phyloP scores from a whole-genome alignment of 2,329 filamentous ascomycete genomes.

The Trichoderma oligosporum region DNA sequence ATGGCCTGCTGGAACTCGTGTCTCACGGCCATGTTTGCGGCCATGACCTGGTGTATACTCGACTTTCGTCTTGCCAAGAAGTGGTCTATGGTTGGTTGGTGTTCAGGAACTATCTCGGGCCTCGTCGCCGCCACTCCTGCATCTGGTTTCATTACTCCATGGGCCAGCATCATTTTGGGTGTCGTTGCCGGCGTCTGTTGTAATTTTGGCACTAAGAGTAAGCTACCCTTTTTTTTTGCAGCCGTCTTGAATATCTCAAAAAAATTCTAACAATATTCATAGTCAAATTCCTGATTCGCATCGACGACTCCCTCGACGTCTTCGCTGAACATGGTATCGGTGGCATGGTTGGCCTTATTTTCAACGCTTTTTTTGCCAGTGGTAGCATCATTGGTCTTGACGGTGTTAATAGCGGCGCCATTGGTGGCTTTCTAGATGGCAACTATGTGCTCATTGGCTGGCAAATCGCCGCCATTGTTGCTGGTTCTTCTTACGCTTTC shows the following conservation, averaged over 20 bases:
- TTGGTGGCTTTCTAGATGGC: slow-evolving; percentile 71
- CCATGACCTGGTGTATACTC: slow-evolving; percentile 90
- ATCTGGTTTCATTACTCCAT: slow-evolving; percentile 64
- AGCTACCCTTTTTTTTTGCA: slow-evolving; percentile 19
- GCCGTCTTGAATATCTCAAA: background rate
- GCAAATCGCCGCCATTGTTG: slow-evolving; percentile 72
- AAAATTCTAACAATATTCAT: background rate
- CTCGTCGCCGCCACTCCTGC: slow-evolving; percentile 68
- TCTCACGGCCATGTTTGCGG: slow-evolving; percentile 84
- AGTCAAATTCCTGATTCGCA: slow-evolving; percentile 60
- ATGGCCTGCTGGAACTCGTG: slow-evolving; percentile 99
- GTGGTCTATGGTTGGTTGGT: slow-evolving; percentile 80
- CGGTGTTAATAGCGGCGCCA: slow-evolving; percentile 65
- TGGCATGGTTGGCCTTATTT: slow-evolving; percentile 65
- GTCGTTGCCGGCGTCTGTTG: slow-evolving; percentile 62
- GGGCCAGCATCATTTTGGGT: slow-evolving; percentile 64
- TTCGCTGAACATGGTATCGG: slow-evolving; percentile 69
- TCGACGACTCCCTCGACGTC: slow-evolving; percentile 69
- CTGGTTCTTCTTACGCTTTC: slow-evolving; percentile 65
- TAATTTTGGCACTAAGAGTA: slow-evolving; percentile 63
- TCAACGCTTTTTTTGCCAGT: slow-evolving; percentile 69
- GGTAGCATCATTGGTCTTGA: slow-evolving; percentile 70
- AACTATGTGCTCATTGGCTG: slow-evolving; percentile 73
- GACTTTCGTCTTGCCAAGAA: slow-evolving; percentile 93
- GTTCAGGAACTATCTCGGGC: slow-evolving; percentile 66